phyloP scores from a whole-genome alignment of 1,284 basidiomycete species.

The Moesziomyces sp. region DNA sequence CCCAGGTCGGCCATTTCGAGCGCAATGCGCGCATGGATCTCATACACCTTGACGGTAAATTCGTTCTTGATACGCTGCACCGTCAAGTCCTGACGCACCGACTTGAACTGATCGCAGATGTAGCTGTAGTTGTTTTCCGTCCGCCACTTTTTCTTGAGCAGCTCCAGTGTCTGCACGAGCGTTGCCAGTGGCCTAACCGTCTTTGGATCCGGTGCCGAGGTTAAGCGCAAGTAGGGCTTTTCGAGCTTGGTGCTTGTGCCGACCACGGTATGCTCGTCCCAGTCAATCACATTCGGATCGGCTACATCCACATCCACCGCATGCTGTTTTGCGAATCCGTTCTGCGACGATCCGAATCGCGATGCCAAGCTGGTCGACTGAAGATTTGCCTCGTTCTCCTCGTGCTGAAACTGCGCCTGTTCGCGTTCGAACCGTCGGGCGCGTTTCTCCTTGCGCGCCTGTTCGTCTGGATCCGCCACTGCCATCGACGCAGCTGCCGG shows the following conservation, averaged over 20 bases:
- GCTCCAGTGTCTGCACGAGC: constrained; percentile 83
- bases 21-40: constrained; percentile 97
- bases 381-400: constrained; percentile 49
- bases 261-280: constrained; percentile 95
- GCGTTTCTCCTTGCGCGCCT: constrained; percentile 61
- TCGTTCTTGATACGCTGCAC: constrained; percentile 99
- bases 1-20: constrained; percentile 96
- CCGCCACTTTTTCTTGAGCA: constrained; percentile 90
- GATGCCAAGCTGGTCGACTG: constrained; percentile 48
- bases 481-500: constrained; percentile 4
- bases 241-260: constrained; percentile 88
- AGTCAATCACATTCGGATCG: constrained; percentile 81
- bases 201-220: constrained; percentile 94
- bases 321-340: constrained; percentile 6
- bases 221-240: constrained; percentile 94
- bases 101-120: constrained; percentile 98
- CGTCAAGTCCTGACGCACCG: constrained; percentile 94
- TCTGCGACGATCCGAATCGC: constrained; percentile 32
- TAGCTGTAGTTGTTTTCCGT: constrained; percentile 86
- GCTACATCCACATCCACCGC: constrained; percentile 34
- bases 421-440: constrained; percentile 64
- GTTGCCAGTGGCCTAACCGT: constrained; percentile 89
- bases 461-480: constrained; percentile 44
- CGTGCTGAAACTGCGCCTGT: constrained; percentile 51
- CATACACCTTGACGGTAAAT: constrained; percentile 96